Evolutionary conservation across 2,329 filamentous ascomycete genomes (phyloP).

Genomic region (Emydomyces testavorans): DNA sequence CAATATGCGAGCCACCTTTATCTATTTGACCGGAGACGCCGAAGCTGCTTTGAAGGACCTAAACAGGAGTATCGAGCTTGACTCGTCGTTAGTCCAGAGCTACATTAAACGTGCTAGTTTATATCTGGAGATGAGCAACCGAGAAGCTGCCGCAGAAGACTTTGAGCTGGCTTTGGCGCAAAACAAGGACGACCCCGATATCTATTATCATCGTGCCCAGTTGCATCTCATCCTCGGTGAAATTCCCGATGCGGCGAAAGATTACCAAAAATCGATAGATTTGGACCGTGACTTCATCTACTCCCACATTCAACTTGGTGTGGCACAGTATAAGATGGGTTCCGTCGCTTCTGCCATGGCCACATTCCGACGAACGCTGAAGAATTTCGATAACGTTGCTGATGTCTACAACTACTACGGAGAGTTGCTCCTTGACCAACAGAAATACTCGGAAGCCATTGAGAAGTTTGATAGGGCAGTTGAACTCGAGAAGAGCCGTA

Average conservation of each 20-base stretch:
- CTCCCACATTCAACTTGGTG: slow-evolving; percentile 97
- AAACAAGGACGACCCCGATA: slow-evolving; percentile 82
- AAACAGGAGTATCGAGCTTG: slow-evolving; percentile 83
- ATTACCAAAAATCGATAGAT: slow-evolving; percentile 99
- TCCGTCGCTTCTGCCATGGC: slow-evolving; percentile 97
- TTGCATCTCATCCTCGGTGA: slow-evolving; percentile 96
- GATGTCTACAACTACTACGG: slow-evolving; percentile 99
- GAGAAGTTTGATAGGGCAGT: slow-evolving; percentile 98
- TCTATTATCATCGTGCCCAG: slow-evolving; percentile 98
- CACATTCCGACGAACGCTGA: slow-evolving; percentile 92
- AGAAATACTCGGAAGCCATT: slow-evolving; percentile 88
- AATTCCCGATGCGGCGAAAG: slow-evolving; percentile 85
- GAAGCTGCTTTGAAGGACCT: slow-evolving; percentile 71
- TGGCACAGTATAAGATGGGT: slow-evolving; percentile 99
- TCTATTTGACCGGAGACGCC: slow-evolving; percentile 82
- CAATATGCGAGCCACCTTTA: slow-evolving; percentile 94
- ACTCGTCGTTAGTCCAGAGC: slow-evolving; percentile 81
- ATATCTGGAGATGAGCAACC: slow-evolving; percentile 86
- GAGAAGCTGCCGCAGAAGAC: slow-evolving; percentile 74
- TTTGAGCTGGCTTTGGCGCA: slow-evolving; percentile 76
- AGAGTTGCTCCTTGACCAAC: slow-evolving; percentile 89
- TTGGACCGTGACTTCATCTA: slow-evolving; percentile 95
- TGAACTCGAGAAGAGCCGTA: slow-evolving; percentile 91
- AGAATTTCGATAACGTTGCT: slow-evolving; percentile 93
- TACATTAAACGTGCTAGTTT: slow-evolving; percentile 99